Evolutionary conservation across 1,139 yeast genomes (phyloP).

Genomic region (Taphrina sp.): DNA sequence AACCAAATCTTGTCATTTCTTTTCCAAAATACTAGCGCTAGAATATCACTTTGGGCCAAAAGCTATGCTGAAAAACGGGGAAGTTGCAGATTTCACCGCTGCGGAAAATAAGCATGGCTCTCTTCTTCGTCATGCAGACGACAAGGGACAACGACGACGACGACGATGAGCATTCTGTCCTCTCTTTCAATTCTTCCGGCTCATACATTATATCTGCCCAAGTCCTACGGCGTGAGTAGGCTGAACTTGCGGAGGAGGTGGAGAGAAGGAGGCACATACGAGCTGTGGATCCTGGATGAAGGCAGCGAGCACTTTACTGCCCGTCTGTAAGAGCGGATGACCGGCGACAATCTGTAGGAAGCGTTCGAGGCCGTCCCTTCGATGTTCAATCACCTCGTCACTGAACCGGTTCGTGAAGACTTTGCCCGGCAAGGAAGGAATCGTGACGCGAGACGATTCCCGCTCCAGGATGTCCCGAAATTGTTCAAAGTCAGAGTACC

Average conservation of each 20-base stretch:
- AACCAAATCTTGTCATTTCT: no score
- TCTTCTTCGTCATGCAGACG: not conserved
- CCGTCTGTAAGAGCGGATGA: constrained; percentile 89
- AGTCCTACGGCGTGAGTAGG: no score
- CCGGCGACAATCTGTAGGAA: constrained; percentile 82
- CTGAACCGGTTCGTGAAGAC: constrained; percentile 70
- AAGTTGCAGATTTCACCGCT: no score
- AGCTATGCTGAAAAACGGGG: no score
- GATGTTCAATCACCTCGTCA: constrained; percentile 76
- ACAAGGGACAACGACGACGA: no score
- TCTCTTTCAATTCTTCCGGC: no score
- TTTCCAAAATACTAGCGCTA: no score
- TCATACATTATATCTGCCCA: constrained; percentile 18
- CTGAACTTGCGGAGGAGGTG: no score
- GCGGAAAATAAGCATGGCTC: not conserved
- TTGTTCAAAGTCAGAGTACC: constrained; percentile 86
- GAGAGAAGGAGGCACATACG: constrained; percentile 46
- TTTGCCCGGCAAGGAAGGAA: constrained; percentile 89
- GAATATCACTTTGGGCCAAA: no score
- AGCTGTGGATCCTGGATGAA: constrained; percentile 86
- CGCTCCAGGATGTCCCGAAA: constrained; percentile 73
- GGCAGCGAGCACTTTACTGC: constrained; percentile 74
- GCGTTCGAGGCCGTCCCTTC: constrained; percentile 79
- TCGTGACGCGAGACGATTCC: constrained; percentile 71
- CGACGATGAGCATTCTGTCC: no score